Evolutionary conservation across 164 flowering plant species (phyloP).

Genomic region (Vitis rupestris): DNA sequence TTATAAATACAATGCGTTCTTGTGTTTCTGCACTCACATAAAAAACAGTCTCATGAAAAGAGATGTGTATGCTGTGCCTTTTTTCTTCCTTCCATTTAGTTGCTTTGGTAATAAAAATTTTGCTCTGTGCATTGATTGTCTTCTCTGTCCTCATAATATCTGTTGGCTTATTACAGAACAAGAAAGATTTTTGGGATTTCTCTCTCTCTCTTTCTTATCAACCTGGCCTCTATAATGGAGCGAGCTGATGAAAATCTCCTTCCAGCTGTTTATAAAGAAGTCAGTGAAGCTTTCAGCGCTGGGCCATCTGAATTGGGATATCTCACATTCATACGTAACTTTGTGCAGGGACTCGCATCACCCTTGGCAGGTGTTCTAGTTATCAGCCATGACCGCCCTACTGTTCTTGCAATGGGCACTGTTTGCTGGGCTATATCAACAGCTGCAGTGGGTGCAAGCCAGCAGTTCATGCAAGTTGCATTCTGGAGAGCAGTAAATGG

Average conservation of each 20-base stretch:
- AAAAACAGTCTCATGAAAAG: too few species aligned
- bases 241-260: slow-evolving; percentile 96
- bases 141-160: background rate
- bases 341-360: slow-evolving; percentile 79
- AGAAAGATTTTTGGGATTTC: slow-evolving; percentile 77
- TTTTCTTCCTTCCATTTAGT: background rate
- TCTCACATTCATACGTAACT: slow-evolving; percentile 79
- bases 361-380: slow-evolving; percentile 86
- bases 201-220: slow-evolving; percentile 82
- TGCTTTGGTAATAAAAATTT: background rate
- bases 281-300: slow-evolving; percentile 82
- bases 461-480: slow-evolving; percentile 69
- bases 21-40: too few species aligned
- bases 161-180: slow-evolving; percentile 34
- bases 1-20: too few species aligned
- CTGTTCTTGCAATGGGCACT: slow-evolving; percentile 82
- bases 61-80: background rate
- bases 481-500: slow-evolving; percentile 94
- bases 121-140: background rate
- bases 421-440: slow-evolving; percentile 94
- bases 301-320: slow-evolving; percentile 94
- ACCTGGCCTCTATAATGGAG: slow-evolving; percentile 94
- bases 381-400: slow-evolving; percentile 78
- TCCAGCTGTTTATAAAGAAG: slow-evolving; percentile 95
- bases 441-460: slow-evolving; percentile 86